Base-by-base conservation (phyloP, 2,329 filamentous ascomycete genomes). In the Huntiella savannae region DNA sequence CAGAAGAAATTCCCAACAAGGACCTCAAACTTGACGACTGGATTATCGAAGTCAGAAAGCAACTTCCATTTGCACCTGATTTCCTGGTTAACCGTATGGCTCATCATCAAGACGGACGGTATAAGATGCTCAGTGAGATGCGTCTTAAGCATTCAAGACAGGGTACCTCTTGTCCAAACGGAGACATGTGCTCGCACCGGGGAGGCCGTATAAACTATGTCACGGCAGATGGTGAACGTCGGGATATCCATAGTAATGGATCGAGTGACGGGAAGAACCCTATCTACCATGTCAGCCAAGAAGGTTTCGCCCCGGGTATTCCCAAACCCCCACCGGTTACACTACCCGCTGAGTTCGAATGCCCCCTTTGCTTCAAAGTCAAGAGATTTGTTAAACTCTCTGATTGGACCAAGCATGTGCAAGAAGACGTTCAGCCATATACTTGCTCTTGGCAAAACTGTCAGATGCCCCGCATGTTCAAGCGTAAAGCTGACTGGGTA, bases 371-470 rank as follows among this genome's bases (percentile, higher is more conserved):
- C 63, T 94, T 84, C 64, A 75, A 79, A 54, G 71, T 77, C 45
- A 93, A 91, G 66, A 84, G 77, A 55, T 86, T 91, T 54, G 75
- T 79, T 54, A 94, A 94, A 60, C 87, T 86, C 12, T 94, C 86
- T 0, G 87, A 95, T 60, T 95, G 87, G 87, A 93, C 86, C 1
- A 94, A 95, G 59, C 87, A 95, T 56, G 83, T 95, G 1, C 84
- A 93, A 54, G 87, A 94, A 61, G 87, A 95, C 58, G 76, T 94
- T 1, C 82, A 91, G 57, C 87, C 87, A 0, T 94, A 94, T 54
- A 92, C 84, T 3, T 95, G 87, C 61, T 94, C 86, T 0, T 94
- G 88, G 65, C 76, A 81, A 2, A 70, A 75, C 43, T 94, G 87
- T 57, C 72, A 73, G 6, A 85, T 93, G 41, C 77, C 82, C 13